Conservation (phyloP, 2,329 filamentous ascomycete species). For the Hawksworthiomyces lignivorus region DNA sequence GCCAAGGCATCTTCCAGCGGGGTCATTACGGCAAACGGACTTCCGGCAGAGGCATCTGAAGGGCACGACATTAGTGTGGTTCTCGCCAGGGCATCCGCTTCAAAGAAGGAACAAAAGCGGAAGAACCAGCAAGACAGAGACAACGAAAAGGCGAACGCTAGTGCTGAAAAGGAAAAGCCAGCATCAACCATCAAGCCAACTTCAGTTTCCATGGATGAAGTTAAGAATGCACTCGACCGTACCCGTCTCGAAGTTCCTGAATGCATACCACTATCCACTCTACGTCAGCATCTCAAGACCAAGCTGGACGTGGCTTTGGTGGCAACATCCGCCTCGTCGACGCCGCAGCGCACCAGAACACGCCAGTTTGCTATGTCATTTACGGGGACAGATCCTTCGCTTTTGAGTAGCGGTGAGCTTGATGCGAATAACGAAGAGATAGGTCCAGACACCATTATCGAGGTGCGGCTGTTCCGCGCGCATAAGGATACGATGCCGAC, state of each 20-base stretch:
- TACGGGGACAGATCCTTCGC: conserved; percentile 43
- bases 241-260: conserved; percentile 45
- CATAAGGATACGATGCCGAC: conserved; percentile 50
- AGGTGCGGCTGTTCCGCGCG: conserved; percentile 52
- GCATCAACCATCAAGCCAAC: too few relatives aligned
- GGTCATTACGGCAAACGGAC: conserved; percentile 7
- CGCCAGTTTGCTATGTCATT: conserved; percentile 54
- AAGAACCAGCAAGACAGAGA: too few relatives aligned
- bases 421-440: too few relatives aligned
- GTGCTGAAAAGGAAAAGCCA: too few relatives aligned
- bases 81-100: conserved; percentile 24
- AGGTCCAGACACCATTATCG: conserved; percentile 36
- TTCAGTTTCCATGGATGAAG: conserved; percentile 22
- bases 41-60: conserved; percentile 11
- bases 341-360: conserved; percentile 46
- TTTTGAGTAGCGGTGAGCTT: conserved; percentile 27
- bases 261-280: conserved; percentile 41
- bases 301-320: conserved; percentile 48
- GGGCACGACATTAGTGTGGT: conserved; percentile 17
- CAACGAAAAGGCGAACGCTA: too few relatives aligned
- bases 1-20: neutral
- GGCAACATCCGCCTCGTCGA: conserved; percentile 34
- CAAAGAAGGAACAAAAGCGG: conserved; percentile 6
- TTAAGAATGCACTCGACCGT: conserved; percentile 39
- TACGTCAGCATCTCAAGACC: conserved; percentile 42